These are phyloP conservation scores for Echium plantagineum DNA, from an alignment of 257 asterid species.

Conservation along the genomic window DNA sequence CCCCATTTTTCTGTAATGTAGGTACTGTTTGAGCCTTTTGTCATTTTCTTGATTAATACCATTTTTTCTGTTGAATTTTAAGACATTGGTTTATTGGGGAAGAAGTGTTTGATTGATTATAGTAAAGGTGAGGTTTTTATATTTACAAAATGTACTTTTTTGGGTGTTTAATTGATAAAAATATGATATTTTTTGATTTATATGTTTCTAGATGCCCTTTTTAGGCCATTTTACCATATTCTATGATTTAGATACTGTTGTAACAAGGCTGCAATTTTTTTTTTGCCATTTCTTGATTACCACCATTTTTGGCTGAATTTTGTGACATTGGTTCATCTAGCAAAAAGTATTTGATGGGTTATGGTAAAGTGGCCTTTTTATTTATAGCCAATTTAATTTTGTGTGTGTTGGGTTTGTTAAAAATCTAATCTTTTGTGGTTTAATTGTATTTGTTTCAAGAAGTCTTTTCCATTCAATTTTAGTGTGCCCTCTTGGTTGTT, in stretches of 20 bases:
- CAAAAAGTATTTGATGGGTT: too few relatives aligned
- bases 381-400: conserved; percentile 25
- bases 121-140: conserved; percentile 7
- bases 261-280: not conserved
- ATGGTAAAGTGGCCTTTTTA: too few relatives aligned
- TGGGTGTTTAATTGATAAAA: conserved; percentile 3
- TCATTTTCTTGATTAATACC: not conserved
- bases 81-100: conserved; percentile 19
- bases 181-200: not conserved
- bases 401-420: conserved; percentile 2
- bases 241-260: not conserved
- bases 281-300: not conserved
- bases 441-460: conserved; percentile 4
- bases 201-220: not conserved
- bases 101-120: conserved; percentile 16
- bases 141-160: conserved; percentile 31
- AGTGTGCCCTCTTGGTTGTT: too few relatives aligned
- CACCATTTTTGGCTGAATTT: conserved; percentile 13
- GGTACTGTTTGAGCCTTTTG: not conserved
- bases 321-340: too few relatives aligned
- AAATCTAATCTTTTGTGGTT: not conserved
- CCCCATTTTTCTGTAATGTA: not conserved
- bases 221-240: not conserved
- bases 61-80: conserved; percentile 25
- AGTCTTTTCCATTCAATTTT: too few relatives aligned